Percentiles rank a stretch among this genome's conserved stretches.
Conservation (phyloP, 257 asterid genomes). For the Petrea volubilis region DNA sequence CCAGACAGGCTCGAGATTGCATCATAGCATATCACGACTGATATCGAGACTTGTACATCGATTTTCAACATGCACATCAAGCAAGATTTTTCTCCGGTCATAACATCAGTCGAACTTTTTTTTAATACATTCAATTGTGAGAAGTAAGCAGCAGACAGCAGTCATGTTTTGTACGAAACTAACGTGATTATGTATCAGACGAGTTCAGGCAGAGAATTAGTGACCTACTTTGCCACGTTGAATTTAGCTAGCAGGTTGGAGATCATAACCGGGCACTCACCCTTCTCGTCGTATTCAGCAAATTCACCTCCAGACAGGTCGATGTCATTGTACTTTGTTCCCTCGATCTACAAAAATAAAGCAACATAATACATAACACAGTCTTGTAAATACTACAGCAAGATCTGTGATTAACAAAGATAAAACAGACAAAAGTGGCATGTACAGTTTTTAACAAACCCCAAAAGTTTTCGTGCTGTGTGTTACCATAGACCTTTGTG, state of each 20-base stretch:
- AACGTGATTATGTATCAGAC: constrained; percentile 27
- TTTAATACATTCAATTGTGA: not conserved
- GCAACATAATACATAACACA: not conserved
- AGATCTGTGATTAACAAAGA: not conserved
- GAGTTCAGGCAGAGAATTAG: not conserved
- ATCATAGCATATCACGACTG: no score
- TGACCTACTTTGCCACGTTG: constrained; percentile 51
- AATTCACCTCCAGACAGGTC: constrained; percentile 80
- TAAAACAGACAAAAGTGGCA: not conserved
- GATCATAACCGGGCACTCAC: constrained; percentile 87
- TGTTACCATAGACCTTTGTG: no score
- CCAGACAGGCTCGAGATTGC: no score
- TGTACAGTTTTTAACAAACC: not conserved
- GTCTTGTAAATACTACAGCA: not conserved
- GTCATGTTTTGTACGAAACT: no score
- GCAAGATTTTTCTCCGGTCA: not conserved
- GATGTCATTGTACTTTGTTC: constrained; percentile 65
- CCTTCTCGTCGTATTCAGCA: constrained; percentile 88
- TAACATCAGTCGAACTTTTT: not conserved
- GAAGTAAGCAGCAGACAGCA: no score
- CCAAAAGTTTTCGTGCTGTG: no score
- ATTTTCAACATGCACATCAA: no score
- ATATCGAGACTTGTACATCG: not conserved
- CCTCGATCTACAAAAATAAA: constrained; percentile 53
- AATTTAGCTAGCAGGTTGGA: constrained; percentile 71